A percentile compares a stretch with the other conserved stretches of the same genome.
These are phyloP conservation scores for Zymoseptoria pseudotritici DNA, from an alignment of 2,329 filamentous ascomycete genomes.

Conservation along the genomic window DNA sequence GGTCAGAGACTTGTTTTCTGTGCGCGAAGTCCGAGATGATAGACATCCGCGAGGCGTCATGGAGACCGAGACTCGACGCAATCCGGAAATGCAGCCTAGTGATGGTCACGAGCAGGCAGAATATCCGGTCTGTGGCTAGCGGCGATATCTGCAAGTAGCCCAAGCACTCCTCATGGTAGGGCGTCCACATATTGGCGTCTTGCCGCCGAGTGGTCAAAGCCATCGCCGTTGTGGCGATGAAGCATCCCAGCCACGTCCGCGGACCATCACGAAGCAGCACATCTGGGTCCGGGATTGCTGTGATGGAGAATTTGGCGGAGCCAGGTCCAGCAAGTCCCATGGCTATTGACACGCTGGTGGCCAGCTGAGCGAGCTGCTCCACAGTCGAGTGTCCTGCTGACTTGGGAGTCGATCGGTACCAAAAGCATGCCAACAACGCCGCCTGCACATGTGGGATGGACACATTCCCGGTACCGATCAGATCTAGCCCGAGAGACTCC, in stretches of 20 bases:
- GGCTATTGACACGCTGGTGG: slow-evolving; percentile 71
- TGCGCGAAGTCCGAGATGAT: not conserved
- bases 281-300: slow-evolving; percentile 3
- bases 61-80: slow-evolving; percentile 4
- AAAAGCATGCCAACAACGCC: slow-evolving; percentile 62
- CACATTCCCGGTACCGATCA: slow-evolving; percentile 54
- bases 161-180: slow-evolving; percentile 14
- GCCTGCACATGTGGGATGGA: slow-evolving; percentile 73
- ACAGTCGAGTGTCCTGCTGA: slow-evolving; percentile 63
- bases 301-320: not conserved
- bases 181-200: slow-evolving; percentile 14
- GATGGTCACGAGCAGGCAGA: slow-evolving; percentile 12
- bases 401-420: slow-evolving; percentile 72
- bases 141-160: slow-evolving; percentile 1
- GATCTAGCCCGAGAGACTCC: slow-evolving; percentile 2
- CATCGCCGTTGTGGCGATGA: slow-evolving; percentile 9
- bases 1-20: slow-evolving; percentile 3
- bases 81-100: slow-evolving; percentile 10
- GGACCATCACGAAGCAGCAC: slow-evolving; percentile 2
- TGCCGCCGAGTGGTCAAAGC: slow-evolving; percentile 11
- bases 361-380: slow-evolving; percentile 73
- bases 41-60: slow-evolving; percentile 2
- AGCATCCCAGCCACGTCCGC: slow-evolving; percentile 17
- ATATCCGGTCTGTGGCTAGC: slow-evolving; percentile 3
- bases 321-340: slow-evolving; percentile 55